Evolutionary conservation across 2,329 filamentous ascomycete species (phyloP).

Genomic region (Arthroderma sp.): DNA sequence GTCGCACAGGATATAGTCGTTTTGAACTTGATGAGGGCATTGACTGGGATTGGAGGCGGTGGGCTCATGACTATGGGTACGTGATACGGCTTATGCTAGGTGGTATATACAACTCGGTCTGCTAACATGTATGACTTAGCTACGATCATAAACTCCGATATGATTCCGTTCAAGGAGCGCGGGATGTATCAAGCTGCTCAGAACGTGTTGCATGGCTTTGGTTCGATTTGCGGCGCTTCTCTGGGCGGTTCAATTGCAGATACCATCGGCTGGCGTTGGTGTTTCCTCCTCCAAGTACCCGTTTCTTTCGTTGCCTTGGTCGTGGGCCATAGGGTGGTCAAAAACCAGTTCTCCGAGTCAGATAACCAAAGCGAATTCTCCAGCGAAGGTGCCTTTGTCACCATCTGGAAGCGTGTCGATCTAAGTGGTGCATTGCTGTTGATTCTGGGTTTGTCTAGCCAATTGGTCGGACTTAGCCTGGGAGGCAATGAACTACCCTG

Average conservation of each 20-base stretch:
- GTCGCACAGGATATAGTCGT: conserved; percentile 53
- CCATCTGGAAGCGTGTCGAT: conserved; percentile 45
- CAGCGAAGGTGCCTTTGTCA: conserved; percentile 16
- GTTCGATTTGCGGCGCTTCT: conserved; percentile 43
- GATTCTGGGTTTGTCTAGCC: conserved; percentile 44
- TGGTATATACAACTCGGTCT: background rate
- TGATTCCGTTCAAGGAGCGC: conserved; percentile 59
- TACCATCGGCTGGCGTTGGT: conserved; percentile 35
- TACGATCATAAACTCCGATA: conserved; percentile 57
- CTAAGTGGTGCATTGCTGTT: conserved; percentile 44
- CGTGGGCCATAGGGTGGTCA: conserved; percentile 41
- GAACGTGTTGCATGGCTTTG: conserved; percentile 49
- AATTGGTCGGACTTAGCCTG: conserved; percentile 35
- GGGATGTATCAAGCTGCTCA: conserved; percentile 56
- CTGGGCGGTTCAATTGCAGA: conserved; percentile 33
- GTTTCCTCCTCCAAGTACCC: conserved; percentile 49
- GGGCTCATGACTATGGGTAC: conserved; percentile 52
- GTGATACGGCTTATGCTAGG: background rate
- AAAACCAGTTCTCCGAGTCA: conserved; percentile 24
- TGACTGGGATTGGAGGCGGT: conserved; percentile 61
- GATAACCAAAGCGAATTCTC: conserved; percentile 11
- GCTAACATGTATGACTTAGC: conserved; percentile 16
- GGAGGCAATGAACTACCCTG: conserved; percentile 36
- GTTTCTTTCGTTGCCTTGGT: conserved; percentile 42
- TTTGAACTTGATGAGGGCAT: conserved; percentile 56